Conservation (phyloP, 2,329 filamentous ascomycete species). For the Alternaria rosae region DNA sequence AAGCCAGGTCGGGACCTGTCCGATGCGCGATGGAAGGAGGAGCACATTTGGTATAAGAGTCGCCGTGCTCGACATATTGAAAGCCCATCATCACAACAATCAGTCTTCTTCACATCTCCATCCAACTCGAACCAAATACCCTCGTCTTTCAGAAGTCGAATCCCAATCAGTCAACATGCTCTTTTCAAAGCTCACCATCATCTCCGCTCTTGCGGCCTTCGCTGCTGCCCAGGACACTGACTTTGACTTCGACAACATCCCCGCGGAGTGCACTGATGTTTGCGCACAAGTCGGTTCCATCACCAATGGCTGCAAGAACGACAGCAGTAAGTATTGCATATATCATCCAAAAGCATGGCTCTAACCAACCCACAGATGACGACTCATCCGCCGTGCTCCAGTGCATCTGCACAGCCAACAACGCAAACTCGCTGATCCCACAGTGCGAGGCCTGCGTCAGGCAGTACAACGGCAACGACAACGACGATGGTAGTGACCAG, state of each 20-base stretch:
- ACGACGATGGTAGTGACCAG: conserved; percentile 18
- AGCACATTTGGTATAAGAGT: conserved; percentile 4
- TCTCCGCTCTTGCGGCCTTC: conserved; percentile 29
- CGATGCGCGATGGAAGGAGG: neutral
- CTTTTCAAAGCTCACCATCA: conserved; percentile 34
- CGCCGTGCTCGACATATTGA: neutral
- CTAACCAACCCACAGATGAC: conserved; percentile 17
- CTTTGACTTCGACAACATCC: conserved; percentile 41
- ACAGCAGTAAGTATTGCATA: conserved; percentile 18
- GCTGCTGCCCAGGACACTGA: conserved; percentile 30
- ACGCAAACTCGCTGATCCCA: conserved; percentile 35
- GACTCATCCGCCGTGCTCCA: conserved; percentile 29
- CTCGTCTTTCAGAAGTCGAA: neutral
- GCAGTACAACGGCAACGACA: conserved; percentile 25
- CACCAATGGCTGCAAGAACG: conserved; percentile 33
- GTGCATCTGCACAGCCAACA: conserved; percentile 40
- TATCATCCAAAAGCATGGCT: neutral
- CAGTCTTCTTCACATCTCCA: neutral
- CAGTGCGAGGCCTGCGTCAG: conserved; percentile 42
- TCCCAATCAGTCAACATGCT: conserved; percentile 24
- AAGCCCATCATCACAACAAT: neutral
- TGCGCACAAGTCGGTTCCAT: conserved; percentile 36
- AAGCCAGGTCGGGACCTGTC: neutral
- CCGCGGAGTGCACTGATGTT: conserved; percentile 36
- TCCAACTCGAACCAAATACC: neutral